Evolutionary conservation across 169 alveolate genomes (phyloP).

Genomic region (Toxoplasma gondii): DNA sequence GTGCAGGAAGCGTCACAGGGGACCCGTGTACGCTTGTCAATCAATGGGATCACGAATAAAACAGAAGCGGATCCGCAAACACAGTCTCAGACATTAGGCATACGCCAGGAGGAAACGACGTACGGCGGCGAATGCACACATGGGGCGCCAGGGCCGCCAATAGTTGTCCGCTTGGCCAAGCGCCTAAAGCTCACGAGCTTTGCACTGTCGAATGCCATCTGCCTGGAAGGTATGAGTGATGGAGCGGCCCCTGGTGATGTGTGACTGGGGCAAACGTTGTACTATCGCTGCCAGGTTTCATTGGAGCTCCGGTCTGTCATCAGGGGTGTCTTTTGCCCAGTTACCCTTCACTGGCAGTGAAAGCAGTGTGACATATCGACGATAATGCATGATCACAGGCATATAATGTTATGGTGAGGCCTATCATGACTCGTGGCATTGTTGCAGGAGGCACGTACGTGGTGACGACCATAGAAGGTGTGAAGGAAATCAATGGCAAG

Average conservation of each 20-base stretch:
- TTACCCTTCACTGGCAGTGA: no score
- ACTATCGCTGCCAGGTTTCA: no score
- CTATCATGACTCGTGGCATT: no score
- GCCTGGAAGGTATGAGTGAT: conserved; percentile 8
- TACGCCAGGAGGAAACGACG: background rate
- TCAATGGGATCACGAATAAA: background rate
- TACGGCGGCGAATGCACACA: background rate
- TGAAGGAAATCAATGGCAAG: background rate
- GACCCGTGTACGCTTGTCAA: background rate
- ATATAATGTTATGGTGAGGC: no score
- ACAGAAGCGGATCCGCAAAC: background rate
- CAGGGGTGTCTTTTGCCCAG: no score
- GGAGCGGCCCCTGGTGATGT: no score
- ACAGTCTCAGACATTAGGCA: background rate
- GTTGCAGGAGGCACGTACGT: conserved; percentile 29
- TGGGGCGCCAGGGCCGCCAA: background rate
- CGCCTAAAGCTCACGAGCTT: background rate
- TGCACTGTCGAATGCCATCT: background rate
- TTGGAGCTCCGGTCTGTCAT: no score
- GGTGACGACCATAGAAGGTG: background rate
- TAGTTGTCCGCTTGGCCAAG: background rate
- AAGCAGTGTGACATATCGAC: no score
- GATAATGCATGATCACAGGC: no score
- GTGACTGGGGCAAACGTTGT: no score
- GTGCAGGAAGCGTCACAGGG: background rate